These are phyloP conservation scores for Botrytis deweyae DNA, from an alignment of 2,329 filamentous ascomycete genomes.

Conservation along the genomic window DNA sequence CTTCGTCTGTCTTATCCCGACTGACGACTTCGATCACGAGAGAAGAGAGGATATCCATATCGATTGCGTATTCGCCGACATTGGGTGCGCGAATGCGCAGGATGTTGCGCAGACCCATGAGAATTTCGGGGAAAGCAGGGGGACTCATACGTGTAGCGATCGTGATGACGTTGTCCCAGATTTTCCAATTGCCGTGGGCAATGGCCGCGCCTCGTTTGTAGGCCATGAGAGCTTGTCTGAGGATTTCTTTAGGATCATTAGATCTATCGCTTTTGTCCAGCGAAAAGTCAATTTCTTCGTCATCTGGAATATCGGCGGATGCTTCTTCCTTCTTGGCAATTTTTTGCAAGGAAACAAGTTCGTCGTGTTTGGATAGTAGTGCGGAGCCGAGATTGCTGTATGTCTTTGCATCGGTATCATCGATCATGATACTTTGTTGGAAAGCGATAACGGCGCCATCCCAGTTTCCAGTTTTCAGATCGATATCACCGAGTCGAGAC, in stretches of 20 bases:
- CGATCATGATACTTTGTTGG: conserved; percentile 75
- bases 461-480: conserved; percentile 74
- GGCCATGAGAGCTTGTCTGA: conserved; percentile 75
- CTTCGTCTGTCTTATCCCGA: conserved; percentile 38
- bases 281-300: conserved; percentile 8
- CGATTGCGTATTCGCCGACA: conserved; percentile 74
- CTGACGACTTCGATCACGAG: conserved; percentile 71
- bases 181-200: conserved; percentile 83
- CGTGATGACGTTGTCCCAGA: conserved; percentile 96
- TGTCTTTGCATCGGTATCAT: conserved; percentile 85
- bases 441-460: conserved; percentile 81
- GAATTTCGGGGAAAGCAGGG: conserved; percentile 70
- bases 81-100: conserved; percentile 67
- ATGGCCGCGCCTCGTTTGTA: conserved; percentile 84
- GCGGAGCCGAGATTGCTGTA: conserved; percentile 95
- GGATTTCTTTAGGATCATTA: conserved; percentile 45
- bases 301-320: conserved; percentile 21
- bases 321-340: conserved; percentile 38
- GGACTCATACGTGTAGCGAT: conserved; percentile 77
- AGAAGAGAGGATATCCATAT: conserved; percentile 68
- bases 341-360: conserved; percentile 44
- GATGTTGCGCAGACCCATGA: conserved; percentile 72
- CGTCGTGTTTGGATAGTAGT: conserved; percentile 66
- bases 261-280: conserved; percentile 36
- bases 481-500: conserved; percentile 87